Base-by-base conservation (phyloP, 2,329 filamentous ascomycete genomes). In the Xylaria sp. region DNA sequence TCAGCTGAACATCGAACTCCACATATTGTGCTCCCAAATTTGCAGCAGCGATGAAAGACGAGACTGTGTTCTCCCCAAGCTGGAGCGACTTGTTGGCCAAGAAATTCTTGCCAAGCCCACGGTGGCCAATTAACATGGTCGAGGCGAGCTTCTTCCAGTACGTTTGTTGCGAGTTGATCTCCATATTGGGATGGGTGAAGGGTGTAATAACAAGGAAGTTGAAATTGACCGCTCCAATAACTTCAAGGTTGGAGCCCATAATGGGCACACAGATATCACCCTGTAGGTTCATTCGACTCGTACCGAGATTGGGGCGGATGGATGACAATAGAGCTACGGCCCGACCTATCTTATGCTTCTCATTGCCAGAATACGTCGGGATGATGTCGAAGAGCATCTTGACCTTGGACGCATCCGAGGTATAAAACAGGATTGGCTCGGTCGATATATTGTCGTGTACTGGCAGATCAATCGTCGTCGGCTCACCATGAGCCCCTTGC, bases 201-300 rank as follows among this genome's bases (percentile, higher is more conserved):
- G 96, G 95, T 0, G 93, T 98, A 73, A 99, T 94, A 75, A 98
- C 88, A 36, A 97, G 82, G 77, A 98, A 98, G 79, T 97, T 97
- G 84, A 99, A 99, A 74, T 97, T 97, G 72, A 99, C 92, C 0
- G 91, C 89, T 17, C 96, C 96, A 71, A 99, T 97, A 10, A 98
- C 90, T 67, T 98, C 95, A 38, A 98, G 82, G 66, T 87, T 92
- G 39, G 90, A 90, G 36, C 92, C 92, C 75, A 98, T 86, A 69
- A 99, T 96, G 0, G 96, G 96, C 10, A 99, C 92, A 66, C 92
- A 95, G 42, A 97, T 88, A 75, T 98, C 96, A 22, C 94, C 94
- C 78, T 97, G 94, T 9, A 99, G 83, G 61, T 92, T 95, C 83
- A 96, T 96, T n/a, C 94, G 88, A 74, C 95, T 93, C 5, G 90